These are phyloP conservation scores for Sporothrix brunneoviolacea DNA, from an alignment of 2,329 filamentous ascomycete species.

Conservation along the genomic window DNA sequence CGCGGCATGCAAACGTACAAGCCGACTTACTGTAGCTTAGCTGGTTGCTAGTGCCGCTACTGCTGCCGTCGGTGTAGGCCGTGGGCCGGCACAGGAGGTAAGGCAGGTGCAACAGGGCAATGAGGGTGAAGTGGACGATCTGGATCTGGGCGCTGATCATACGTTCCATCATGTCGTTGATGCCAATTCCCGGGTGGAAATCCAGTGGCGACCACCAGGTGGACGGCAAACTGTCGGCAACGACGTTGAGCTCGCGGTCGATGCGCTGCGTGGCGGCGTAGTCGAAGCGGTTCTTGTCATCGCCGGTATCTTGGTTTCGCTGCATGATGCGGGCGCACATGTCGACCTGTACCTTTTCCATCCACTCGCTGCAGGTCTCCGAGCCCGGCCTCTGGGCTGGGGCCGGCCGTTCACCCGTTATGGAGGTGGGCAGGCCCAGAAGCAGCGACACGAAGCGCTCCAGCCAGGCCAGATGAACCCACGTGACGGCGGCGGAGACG, in stretches of 20 bases:
- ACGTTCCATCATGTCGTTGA: conserved; percentile 6
- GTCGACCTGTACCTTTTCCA: conserved; percentile 30
- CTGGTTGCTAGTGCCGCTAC: too few relatives aligned
- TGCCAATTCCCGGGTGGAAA: not conserved
- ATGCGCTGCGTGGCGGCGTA: conserved; percentile 26
- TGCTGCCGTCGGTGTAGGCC: too few relatives aligned
- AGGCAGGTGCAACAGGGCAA: conserved; percentile 33
- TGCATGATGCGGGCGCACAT: conserved; percentile 32
- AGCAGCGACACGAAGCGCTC: conserved; percentile 43
- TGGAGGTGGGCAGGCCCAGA: conserved; percentile 27
- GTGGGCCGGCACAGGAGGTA: conserved; percentile 5
- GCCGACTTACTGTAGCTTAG: conserved; percentile 34
- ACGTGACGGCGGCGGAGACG: conserved; percentile 33
- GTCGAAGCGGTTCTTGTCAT: conserved; percentile 11
- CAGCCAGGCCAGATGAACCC: conserved; percentile 37
- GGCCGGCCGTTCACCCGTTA: conserved; percentile 1
- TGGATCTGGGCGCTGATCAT: conserved; percentile 23
- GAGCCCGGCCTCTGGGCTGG: not conserved
- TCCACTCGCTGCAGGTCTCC: conserved; percentile 7
- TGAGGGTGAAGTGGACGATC: conserved; percentile 34
- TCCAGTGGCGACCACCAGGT: conserved; percentile 32
- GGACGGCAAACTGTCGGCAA: conserved; percentile 31
- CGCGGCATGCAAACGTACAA: conserved; percentile 34
- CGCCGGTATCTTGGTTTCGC: conserved; percentile 21
- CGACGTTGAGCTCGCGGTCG: conserved; percentile 31